A percentile compares a stretch with the other conserved stretches of the same genome.
Conservation (phyloP, 768 basidiomycete genomes). For the Dacryopinax primogenitus region DNA sequence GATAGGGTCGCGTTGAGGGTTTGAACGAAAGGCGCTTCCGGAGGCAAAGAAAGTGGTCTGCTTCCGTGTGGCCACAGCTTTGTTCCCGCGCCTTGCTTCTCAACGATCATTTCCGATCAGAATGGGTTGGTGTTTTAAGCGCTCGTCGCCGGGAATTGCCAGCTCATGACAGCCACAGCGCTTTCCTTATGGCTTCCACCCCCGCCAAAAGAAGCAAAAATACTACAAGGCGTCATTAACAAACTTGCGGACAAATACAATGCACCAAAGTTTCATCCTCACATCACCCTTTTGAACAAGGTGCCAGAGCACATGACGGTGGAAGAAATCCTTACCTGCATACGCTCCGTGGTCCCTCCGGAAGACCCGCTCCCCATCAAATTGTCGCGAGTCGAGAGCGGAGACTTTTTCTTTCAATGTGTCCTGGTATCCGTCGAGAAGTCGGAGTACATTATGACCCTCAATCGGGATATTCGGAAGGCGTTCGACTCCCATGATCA, state of each 20-base stretch:
- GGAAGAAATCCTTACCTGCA: not conserved
- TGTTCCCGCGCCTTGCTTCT: conserved; percentile 5
- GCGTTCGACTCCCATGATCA: not conserved
- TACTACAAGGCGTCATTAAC: not conserved
- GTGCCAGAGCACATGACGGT: not conserved
- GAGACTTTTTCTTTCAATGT: not conserved
- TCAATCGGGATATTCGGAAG: not conserved
- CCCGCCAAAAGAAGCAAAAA: not conserved
- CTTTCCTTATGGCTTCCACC: not conserved
- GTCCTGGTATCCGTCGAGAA: not conserved
- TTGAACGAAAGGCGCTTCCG: conserved; percentile 6
- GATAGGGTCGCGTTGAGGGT: not conserved
- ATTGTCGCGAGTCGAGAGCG: not conserved
- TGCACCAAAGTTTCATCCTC: not conserved
- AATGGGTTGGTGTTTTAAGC: not conserved
- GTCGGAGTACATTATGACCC: not conserved
- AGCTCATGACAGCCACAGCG: not conserved
- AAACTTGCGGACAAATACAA: not conserved
- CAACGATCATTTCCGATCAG: not conserved
- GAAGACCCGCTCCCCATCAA: not conserved
- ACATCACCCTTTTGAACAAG: not conserved
- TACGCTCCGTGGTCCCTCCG: not conserved
- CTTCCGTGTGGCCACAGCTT: not conserved
- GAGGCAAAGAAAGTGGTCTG: conserved; percentile 7
- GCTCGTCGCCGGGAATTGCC: not conserved